phyloP scores from a whole-genome alignment of 2,329 filamentous ascomycete genomes.

The Pseudovirgaria hyperparasitica region DNA sequence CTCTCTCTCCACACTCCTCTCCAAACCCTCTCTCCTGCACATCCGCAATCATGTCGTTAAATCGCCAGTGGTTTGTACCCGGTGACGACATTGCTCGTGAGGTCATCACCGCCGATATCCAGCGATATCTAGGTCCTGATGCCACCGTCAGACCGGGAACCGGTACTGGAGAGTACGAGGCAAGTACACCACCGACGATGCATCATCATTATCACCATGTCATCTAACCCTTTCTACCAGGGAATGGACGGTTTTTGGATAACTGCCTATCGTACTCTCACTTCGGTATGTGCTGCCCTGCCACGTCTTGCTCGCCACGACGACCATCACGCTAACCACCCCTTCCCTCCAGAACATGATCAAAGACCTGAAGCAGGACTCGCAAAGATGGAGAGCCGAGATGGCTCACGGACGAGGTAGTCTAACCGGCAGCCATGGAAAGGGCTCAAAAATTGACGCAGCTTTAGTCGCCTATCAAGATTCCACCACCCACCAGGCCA shows the following conservation, averaged over 20 bases:
- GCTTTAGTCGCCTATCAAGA: constrained; percentile 31
- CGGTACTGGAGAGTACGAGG: constrained; percentile 32
- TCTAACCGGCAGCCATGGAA: constrained; percentile 26
- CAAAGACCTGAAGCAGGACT: constrained; percentile 35
- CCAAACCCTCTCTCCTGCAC: no score
- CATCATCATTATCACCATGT: constrained; percentile 7
- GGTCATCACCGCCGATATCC: constrained; percentile 40
- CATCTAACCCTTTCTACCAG: no score
- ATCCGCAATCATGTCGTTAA: constrained; percentile 7
- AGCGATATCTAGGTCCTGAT: constrained; percentile 38
- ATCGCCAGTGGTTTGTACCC: constrained; percentile 37
- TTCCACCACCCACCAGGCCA: constrained; percentile 28
- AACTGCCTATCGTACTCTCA: constrained; percentile 37
- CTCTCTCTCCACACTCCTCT: constrained; percentile 1
- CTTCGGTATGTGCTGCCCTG: no score
- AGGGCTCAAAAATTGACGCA: constrained; percentile 28
- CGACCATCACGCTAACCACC: neutral
- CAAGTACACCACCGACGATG: neutral
- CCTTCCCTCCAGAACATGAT: constrained; percentile 39
- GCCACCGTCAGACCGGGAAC: constrained; percentile 35
- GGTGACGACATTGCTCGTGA: constrained; percentile 38
- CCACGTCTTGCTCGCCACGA: neutral
- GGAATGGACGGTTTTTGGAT: constrained; percentile 38
- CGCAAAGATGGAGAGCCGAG: constrained; percentile 30
- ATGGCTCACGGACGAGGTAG: constrained; percentile 32